These are phyloP conservation scores for Eutrema japonicum DNA, from an alignment of 345 rosid genomes.

Conservation along the genomic window DNA sequence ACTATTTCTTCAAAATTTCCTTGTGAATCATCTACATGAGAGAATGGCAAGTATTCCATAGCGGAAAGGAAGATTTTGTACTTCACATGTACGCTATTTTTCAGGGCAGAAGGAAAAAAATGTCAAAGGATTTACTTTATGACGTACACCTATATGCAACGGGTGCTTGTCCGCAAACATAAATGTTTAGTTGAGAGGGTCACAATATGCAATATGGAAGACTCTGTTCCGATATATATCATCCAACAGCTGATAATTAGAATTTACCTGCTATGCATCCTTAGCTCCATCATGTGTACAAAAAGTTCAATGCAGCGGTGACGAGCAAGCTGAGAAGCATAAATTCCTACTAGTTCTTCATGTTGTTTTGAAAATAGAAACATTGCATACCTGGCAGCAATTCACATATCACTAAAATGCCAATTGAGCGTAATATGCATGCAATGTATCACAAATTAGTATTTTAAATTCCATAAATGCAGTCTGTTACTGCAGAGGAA, in stretches of 20 bases:
- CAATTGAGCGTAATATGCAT: constrained; percentile 23
- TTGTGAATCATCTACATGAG: constrained; percentile 66
- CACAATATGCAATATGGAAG: constrained; percentile 23
- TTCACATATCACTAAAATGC: constrained; percentile 39
- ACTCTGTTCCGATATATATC: constrained; percentile 6
- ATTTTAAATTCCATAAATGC: constrained; percentile 26
- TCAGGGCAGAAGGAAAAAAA: constrained; percentile 26
- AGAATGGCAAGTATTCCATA: constrained; percentile 85
- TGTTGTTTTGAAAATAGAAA: constrained; percentile 94
- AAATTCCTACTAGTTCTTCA: constrained; percentile 92
- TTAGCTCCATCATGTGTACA: constrained; percentile 98
- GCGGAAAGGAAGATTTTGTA: constrained; percentile 91
- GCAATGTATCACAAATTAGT: constrained; percentile 7
- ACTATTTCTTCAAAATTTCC: constrained; percentile 97
- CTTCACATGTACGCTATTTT: constrained; percentile 80
- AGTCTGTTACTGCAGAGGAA: constrained; percentile 2
- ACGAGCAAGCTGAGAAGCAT: constrained; percentile 93
- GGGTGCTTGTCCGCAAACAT: constrained; percentile 20
- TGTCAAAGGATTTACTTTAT: constrained; percentile 31
- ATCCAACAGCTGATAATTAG: neutral
- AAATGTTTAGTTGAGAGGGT: constrained; percentile 1
- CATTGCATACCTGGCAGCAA: constrained; percentile 85
- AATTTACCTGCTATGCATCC: constrained; percentile 86
- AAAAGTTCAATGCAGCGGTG: constrained; percentile 96
- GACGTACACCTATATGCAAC: constrained; percentile 8